phyloP scores from a whole-genome alignment of 805 yeast species.

The Helenozyma baotianmanensis region DNA sequence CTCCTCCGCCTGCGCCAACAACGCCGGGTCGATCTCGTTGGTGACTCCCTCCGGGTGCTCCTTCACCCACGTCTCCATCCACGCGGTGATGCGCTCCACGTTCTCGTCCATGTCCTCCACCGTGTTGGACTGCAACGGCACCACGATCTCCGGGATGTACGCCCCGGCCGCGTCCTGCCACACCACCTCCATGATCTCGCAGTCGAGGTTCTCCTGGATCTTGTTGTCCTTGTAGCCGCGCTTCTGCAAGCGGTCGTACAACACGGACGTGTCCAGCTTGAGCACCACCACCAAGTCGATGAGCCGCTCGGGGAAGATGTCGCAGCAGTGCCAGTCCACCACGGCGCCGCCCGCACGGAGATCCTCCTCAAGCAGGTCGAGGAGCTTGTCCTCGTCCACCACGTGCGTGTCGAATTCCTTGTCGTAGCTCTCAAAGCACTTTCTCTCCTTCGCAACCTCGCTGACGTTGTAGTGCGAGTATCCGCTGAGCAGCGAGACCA shows the following conservation, averaged over 20 bases:
- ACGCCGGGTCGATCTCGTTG: conserved; percentile 35
- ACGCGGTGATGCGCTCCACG: conserved; percentile 64
- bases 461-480: conserved; percentile 62
- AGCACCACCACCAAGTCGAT: conserved; percentile 90
- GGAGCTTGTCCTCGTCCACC: conserved; percentile 86
- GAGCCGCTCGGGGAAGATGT: conserved; percentile 86
- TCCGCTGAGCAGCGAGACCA: conserved; percentile 45
- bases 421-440: conserved; percentile 81
- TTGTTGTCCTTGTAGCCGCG: conserved; percentile 79
- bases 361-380: conserved; percentile 76
- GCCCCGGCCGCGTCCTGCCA: conserved; percentile 81
- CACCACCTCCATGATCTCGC: conserved; percentile 94
- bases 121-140: conserved; percentile 68
- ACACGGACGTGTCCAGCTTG: conserved; percentile 64
- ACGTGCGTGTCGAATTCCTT: conserved; percentile 78
- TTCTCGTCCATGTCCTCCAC: conserved; percentile 80
- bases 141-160: conserved; percentile 75
- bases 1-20: conserved; percentile 10
- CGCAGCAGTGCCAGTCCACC: conserved; percentile 97
- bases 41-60: conserved; percentile 55
- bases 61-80: conserved; percentile 73
- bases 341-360: conserved; percentile 83
- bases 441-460: conserved; percentile 72
- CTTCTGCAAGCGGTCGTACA: conserved; percentile 70
- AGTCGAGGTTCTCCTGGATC: conserved; percentile 87